Percentiles rank a stretch among this genome's conserved stretches.
These are phyloP conservation scores for Blastocystis sp. DNA, from an alignment of 352 stramenopile genomes.

Conservation along the genomic window DNA sequence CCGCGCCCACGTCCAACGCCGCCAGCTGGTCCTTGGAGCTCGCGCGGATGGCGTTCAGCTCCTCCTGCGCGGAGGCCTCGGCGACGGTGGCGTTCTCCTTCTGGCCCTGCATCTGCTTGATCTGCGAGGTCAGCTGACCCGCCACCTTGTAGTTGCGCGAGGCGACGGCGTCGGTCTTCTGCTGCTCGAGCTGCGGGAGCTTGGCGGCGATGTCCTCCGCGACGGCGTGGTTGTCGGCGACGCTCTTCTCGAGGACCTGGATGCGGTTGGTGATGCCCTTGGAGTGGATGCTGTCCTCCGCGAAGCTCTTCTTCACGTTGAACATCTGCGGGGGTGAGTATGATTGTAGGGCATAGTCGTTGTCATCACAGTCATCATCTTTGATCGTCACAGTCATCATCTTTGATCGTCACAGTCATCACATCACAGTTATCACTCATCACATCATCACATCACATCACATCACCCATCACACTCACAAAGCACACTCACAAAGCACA, in stretches of 20 bases:
- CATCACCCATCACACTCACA: too few species aligned
- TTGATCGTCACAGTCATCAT: too few species aligned
- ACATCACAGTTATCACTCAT: too few species aligned
- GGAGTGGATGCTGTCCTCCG: constrained; percentile 22
- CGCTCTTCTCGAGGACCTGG: constrained; percentile 30
- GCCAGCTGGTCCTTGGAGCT: constrained; percentile 46
- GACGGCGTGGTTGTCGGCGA: constrained; percentile 1
- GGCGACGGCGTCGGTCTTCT: constrained; percentile 40
- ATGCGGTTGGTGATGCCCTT: constrained; percentile 54
- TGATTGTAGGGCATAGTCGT: too few species aligned
- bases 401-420: too few species aligned
- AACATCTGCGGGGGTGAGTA: not conserved
- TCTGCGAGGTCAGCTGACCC: constrained; percentile 57
- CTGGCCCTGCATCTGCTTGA: constrained; percentile 50
- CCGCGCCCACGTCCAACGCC: constrained; percentile 26
- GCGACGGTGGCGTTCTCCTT: constrained; percentile 47
- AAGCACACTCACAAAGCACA: too few species aligned
- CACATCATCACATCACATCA: too few species aligned
- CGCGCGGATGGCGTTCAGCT: not conserved
- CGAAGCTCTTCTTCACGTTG: constrained; percentile 15
- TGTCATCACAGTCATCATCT: too few species aligned
- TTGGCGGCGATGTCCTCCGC: constrained; percentile 12
- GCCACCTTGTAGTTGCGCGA: constrained; percentile 67
- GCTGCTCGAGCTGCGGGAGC: constrained; percentile 54
- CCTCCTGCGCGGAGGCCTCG: constrained; percentile 30